phyloP scores from a whole-genome alignment of 116 monocot species.

The Iris pallida region DNA sequence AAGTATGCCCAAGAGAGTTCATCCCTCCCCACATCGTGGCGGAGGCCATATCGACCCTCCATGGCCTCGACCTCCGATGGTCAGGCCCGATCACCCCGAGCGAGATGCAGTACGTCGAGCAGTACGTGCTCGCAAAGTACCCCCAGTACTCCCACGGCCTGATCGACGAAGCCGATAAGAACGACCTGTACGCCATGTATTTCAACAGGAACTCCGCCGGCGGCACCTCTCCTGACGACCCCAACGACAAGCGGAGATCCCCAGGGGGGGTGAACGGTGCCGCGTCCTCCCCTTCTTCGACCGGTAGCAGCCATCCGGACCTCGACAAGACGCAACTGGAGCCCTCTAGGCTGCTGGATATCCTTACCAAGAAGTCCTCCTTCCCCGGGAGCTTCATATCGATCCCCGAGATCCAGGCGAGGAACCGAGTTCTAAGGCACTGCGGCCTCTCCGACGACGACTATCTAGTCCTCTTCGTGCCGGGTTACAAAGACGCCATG shows the following conservation, averaged over 20 bases:
- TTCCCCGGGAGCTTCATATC: constrained; percentile 52
- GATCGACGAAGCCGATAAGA: constrained; percentile 51
- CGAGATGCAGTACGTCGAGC: constrained; percentile 53
- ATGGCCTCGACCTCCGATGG: constrained; percentile 57
- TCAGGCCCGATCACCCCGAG: constrained; percentile 59
- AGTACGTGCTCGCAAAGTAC: constrained; percentile 60
- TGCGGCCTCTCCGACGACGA: constrained; percentile 46
- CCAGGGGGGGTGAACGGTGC: constrained; percentile 11
- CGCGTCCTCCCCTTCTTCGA: constrained; percentile 9
- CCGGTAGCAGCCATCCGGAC: constrained; percentile 25
- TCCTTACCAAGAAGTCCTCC: constrained; percentile 50
- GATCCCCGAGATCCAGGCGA: constrained; percentile 52
- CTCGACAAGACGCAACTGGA: constrained; percentile 37
- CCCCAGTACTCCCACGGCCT: constrained; percentile 69
- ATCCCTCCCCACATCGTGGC: constrained; percentile 60
- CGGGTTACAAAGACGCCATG: constrained; percentile 39
- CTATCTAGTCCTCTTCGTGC: constrained; percentile 45
- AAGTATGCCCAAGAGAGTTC: constrained; percentile 41
- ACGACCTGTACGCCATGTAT: constrained; percentile 35
- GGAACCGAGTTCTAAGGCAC: constrained; percentile 39
- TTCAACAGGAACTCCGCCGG: background rate
- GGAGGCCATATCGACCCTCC: constrained; percentile 54
- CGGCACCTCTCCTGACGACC: background rate
- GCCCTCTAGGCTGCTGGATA: constrained; percentile 49
- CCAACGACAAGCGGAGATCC: constrained; percentile 16